Evolutionary conservation across 352 stramenopile species (phyloP).

Genomic region (Lagenidium giganteum): DNA sequence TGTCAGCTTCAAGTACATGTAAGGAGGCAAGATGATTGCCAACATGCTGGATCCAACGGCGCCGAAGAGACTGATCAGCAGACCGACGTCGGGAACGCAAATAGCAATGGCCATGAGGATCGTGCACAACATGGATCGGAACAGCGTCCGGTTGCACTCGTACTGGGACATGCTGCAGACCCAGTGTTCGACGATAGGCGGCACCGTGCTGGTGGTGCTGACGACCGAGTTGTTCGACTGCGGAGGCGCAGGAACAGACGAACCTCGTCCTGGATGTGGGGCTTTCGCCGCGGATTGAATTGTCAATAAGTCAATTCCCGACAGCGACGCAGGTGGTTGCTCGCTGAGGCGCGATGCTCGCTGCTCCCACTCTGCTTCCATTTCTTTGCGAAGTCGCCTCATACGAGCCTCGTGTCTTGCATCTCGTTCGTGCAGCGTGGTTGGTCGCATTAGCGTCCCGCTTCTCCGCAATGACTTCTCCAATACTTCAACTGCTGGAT

Average conservation of each 20-base stretch:
- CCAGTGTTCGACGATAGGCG: too few relatives aligned
- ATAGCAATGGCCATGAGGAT: conserved; percentile 65
- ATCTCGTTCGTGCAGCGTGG: conserved; percentile 19
- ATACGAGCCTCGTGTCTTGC: too few relatives aligned
- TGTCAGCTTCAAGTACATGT: conserved; percentile 52
- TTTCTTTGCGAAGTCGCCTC: too few relatives aligned
- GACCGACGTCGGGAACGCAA: conserved; percentile 63
- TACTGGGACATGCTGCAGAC: conserved; percentile 57
- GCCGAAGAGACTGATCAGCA: conserved; percentile 79
- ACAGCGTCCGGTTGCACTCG: conserved; percentile 75
- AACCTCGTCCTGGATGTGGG: too few relatives aligned
- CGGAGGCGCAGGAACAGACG: too few relatives aligned
- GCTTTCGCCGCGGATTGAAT: too few relatives aligned
- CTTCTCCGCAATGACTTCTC: conserved; percentile 52
- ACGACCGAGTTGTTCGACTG: not conserved
- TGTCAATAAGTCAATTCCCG: too few relatives aligned
- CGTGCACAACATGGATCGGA: conserved; percentile 79
- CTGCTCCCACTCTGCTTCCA: too few relatives aligned
- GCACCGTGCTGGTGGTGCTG: too few relatives aligned
- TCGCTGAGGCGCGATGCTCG: conserved; percentile 16
- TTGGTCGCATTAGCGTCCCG: conserved; percentile 30
- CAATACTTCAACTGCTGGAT: conserved; percentile 67
- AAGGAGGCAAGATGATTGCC: conserved; percentile 66
- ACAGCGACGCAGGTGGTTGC: conserved; percentile 1
- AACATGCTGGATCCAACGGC: conserved; percentile 78